Evolutionary conservation across 2,329 filamentous ascomycete species (phyloP), one percentile per base, ranked within the genome.

Genomic region (Colletotrichum orbiculare): DNA sequence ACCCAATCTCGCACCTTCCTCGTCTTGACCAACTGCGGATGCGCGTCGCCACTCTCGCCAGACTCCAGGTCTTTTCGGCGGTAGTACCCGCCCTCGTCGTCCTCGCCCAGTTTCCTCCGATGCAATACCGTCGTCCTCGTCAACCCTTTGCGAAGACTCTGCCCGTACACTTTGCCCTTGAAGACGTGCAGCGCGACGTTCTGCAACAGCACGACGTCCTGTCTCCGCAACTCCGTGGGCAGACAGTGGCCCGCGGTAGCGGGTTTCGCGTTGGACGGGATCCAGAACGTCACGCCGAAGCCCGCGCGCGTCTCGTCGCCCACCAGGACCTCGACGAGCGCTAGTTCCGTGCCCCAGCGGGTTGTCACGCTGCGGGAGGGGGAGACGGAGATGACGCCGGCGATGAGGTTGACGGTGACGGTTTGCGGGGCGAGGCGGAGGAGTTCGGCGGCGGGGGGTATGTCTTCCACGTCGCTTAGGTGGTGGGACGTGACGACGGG

Each of bases 271-370:
- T 80, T 68, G 4, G 68, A 69, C 4, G 84, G 78, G 2, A 97
- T 80, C 95, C 95, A 98, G 74, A 97, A 93, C 3, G 91, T 94
- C 60, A 97, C 83, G 35, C 85, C 87, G 77, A 97, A 97, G 2
- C 91, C 91, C 0, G 92, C 87, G 68, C 85, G 87, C 0, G 94
- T 97, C 55, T 97, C 92, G 75, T 98, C 95, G 6, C 92, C 94
- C 1, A 97, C 88, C 1, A 94, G 81, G 2, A 96, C 76, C 75
- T 97, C 93, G 45, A 95, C 80, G 3, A 97, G 83, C 6, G 91
- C 86, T 55, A 90, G 83, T 7, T 82, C 81, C 10, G 79, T 77
- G 34, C 89, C 87, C 79, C 86, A 89, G 43, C 86, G 84, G 0
- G 94, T 92, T 37, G 82, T 85, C 17, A 97, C 87, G 2, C 84